phyloP scores from a whole-genome alignment of 2,329 filamentous ascomycete species.

The Fusarium circinatum region DNA sequence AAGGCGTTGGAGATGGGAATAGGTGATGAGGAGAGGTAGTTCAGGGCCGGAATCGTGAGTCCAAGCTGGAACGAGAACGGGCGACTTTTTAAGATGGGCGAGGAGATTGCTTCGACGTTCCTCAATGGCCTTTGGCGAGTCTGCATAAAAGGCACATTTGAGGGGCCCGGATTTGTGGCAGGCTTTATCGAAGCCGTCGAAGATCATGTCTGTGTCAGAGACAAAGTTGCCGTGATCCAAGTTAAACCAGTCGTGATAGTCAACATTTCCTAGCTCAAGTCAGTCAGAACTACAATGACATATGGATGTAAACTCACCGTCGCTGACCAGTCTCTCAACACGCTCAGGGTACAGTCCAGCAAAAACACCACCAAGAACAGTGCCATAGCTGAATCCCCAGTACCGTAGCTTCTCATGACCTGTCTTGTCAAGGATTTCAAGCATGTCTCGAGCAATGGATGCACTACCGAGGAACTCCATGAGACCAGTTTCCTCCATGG shows the following conservation, averaged over 20 bases:
- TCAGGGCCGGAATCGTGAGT: constrained; percentile 46
- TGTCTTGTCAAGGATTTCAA: constrained; percentile 56
- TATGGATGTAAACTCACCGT: constrained; percentile 50
- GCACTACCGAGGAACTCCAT: constrained; percentile 56
- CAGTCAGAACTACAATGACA: neutral
- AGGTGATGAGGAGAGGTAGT: constrained; percentile 61
- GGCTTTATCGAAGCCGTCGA: constrained; percentile 62
- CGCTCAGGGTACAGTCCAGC: constrained; percentile 63
- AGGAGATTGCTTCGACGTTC: constrained; percentile 54
- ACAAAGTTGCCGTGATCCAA: constrained; percentile 59
- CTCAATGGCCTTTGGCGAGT: constrained; percentile 52
- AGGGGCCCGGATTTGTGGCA: constrained; percentile 63
- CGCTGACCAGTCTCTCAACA: constrained; percentile 61
- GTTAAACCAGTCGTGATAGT: constrained; percentile 65
- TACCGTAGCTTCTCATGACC: constrained; percentile 58
- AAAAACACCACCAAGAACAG: constrained; percentile 62
- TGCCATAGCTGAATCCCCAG: constrained; percentile 67
- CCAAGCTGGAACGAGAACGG: constrained; percentile 54
- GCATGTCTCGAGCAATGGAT: constrained; percentile 59
- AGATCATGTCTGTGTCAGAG: constrained; percentile 64
- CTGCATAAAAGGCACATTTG: constrained; percentile 57
- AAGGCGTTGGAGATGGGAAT: constrained; percentile 57
- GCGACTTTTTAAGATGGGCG: constrained; percentile 51
- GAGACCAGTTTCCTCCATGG: constrained; percentile 50
- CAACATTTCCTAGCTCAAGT: constrained; percentile 54